Percentiles rank a stretch among this genome's conserved stretches.
Conservation (phyloP, 163 green algal species). For the Trebouxiophyceae sp. region DNA sequence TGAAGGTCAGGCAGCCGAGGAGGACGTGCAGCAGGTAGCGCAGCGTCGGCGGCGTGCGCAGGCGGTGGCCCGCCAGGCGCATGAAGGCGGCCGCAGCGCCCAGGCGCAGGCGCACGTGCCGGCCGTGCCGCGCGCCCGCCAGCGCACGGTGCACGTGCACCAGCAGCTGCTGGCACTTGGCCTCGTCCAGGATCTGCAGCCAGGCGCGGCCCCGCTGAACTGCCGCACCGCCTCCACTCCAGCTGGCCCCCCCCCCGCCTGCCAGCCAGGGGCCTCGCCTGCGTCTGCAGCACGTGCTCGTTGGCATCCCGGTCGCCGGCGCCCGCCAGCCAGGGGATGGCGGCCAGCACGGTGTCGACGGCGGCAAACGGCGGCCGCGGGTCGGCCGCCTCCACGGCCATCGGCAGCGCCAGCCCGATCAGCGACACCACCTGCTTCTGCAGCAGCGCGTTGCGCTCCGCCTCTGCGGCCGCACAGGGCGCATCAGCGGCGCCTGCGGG, state of each 20-base stretch:
- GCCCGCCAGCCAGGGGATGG: background rate
- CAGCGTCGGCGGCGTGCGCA: background rate
- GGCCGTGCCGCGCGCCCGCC: background rate
- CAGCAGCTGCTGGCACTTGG: background rate
- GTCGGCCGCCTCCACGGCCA: slow-evolving; percentile 8
- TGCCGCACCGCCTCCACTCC: background rate
- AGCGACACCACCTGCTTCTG: slow-evolving; percentile 1
- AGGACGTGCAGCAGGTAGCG: background rate
- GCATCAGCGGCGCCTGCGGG: background rate
- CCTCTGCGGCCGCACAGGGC: background rate
- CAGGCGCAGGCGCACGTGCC: background rate
- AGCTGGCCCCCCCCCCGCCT: slow-evolving; percentile 1
- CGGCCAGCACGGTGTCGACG: background rate
- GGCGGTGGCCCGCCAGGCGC: background rate
- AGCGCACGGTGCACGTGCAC: background rate
- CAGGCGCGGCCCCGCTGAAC: background rate
- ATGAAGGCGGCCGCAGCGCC: background rate
- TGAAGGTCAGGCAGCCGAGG: background rate
- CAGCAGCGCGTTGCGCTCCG: slow-evolving; percentile 5
- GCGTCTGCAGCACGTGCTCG: background rate
- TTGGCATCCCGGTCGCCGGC: slow-evolving; percentile 1
- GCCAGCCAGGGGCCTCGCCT: background rate
- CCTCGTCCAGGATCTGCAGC: slow-evolving; percentile 3
- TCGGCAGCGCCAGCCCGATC: slow-evolving; percentile 20
- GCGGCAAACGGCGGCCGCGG: slow-evolving; percentile 9